A percentile compares a stretch with the other conserved stretches of the same genome.
phyloP scores from a whole-genome alignment of 495 filamentous ascomycete species.

The Xylaria scruposa region DNA sequence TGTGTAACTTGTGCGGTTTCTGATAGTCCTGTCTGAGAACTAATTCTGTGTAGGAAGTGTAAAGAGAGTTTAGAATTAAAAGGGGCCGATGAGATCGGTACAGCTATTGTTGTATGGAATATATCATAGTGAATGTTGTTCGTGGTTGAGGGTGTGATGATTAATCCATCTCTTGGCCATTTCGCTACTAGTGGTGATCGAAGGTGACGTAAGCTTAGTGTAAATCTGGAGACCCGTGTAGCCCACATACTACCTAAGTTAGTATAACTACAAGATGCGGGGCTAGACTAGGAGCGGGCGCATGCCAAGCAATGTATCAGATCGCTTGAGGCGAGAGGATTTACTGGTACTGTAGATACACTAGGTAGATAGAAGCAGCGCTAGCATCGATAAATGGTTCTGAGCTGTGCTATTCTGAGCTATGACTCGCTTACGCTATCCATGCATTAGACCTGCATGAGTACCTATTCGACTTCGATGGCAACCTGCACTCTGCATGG shows the following conservation, averaged over 20 bases:
- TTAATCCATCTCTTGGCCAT: background rate
- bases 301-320: conserved; percentile 21
- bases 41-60: background rate
- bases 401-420: conserved; percentile 12
- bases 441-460: conserved; percentile 22
- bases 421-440: conserved; percentile 20
- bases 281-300: conserved; percentile 4
- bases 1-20: background rate
- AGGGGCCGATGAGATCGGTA: background rate
- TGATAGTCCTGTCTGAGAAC: background rate
- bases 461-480: conserved; percentile 9
- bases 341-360: background rate
- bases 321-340: background rate
- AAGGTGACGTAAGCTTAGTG: conserved; percentile 19
- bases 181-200: background rate
- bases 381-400: conserved; percentile 4
- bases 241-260: no score
- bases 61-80: background rate
- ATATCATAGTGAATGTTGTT: background rate
- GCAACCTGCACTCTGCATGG: background rate
- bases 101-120: background rate
- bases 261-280: background rate
- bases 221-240: background rate
- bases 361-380: background rate
- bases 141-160: background rate